phyloP scores from a whole-genome alignment of 352 stramenopile genomes.

The Pythium biforme region DNA sequence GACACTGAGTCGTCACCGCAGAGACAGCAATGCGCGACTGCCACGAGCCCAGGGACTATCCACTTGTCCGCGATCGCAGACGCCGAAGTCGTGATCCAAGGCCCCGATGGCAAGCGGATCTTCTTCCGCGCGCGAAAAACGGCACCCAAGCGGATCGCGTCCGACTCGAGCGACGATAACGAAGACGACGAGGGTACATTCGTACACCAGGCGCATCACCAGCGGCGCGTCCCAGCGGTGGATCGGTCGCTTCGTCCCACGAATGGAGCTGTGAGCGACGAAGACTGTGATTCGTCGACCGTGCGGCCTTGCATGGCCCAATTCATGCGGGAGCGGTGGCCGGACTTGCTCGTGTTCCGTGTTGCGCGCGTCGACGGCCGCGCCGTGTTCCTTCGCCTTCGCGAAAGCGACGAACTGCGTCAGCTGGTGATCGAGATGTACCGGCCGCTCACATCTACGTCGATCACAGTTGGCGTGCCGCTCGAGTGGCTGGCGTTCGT shows the following conservation, averaged over 20 bases:
- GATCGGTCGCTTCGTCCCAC: no score
- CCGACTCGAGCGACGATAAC: background rate
- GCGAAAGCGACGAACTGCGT: slow-evolving; percentile 25
- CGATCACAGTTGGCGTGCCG: slow-evolving; percentile 5
- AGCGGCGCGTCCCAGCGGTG: no score
- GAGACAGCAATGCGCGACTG: background rate
- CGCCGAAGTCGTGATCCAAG: slow-evolving; percentile 34
- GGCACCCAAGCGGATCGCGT: background rate
- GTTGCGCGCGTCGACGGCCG: slow-evolving; percentile 16
- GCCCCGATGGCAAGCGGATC: slow-evolving; percentile 38
- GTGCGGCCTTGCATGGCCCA: background rate
- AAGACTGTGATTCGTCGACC: background rate
- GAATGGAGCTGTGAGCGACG: no score
- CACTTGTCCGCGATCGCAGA: slow-evolving; percentile 7
- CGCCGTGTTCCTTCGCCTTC: slow-evolving; percentile 24
- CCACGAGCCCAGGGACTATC: background rate
- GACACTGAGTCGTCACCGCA: background rate
- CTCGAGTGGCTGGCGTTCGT: slow-evolving; percentile 26
- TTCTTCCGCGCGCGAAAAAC: slow-evolving; percentile 34
- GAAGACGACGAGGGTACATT: no score
- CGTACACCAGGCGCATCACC: no score
- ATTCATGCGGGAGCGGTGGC: slow-evolving; percentile 20
- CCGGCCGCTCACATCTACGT: slow-evolving; percentile 11
- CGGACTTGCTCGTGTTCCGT: slow-evolving; percentile 20
- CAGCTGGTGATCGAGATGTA: slow-evolving; percentile 31